These are phyloP conservation scores for Penicillium mononematosum DNA, from an alignment of 495 filamentous ascomycete genomes.

Conservation along the genomic window DNA sequence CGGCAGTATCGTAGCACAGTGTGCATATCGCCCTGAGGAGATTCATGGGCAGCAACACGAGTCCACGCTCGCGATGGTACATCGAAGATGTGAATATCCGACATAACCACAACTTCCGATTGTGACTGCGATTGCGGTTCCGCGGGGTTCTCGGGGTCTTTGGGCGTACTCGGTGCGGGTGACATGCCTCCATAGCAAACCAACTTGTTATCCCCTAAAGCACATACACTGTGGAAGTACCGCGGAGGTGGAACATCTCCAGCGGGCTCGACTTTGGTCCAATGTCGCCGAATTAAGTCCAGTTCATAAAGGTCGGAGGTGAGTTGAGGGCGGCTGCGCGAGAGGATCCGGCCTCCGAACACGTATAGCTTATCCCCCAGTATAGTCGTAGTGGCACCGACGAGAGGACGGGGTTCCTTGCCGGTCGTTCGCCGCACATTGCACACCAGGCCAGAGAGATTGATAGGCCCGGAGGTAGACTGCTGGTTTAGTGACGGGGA, in stretches of 20 bases:
- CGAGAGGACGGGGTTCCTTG: constrained; percentile 82
- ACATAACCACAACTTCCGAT: constrained; percentile 93
- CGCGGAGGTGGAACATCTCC: constrained; percentile 87
- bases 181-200: constrained; percentile 99
- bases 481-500: constrained; percentile 36
- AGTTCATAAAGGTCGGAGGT: constrained; percentile 90
- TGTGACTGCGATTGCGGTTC: constrained; percentile 70
- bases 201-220: constrained; percentile 89
- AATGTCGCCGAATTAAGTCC: constrained; percentile 86
- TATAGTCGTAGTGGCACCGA: constrained; percentile 93
- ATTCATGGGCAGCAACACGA: constrained; percentile 72
- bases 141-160: constrained; percentile 41
- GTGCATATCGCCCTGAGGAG: constrained; percentile 92
- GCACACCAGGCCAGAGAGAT: constrained; percentile 86
- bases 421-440: constrained; percentile 92
- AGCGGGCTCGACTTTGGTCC: constrained; percentile 79
- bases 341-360: constrained; percentile 87
- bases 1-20: constrained; percentile 90
- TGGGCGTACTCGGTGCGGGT: constrained; percentile 56
- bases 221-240: constrained; percentile 95
- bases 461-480: constrained; percentile 50
- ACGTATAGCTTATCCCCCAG: constrained; percentile 93
- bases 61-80: constrained; percentile 84
- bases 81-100: constrained; percentile 95
- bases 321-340: constrained; percentile 74